These are phyloP conservation scores for Talaromyces adpressus DNA, from an alignment of 495 filamentous ascomycete species.

Conservation along the genomic window DNA sequence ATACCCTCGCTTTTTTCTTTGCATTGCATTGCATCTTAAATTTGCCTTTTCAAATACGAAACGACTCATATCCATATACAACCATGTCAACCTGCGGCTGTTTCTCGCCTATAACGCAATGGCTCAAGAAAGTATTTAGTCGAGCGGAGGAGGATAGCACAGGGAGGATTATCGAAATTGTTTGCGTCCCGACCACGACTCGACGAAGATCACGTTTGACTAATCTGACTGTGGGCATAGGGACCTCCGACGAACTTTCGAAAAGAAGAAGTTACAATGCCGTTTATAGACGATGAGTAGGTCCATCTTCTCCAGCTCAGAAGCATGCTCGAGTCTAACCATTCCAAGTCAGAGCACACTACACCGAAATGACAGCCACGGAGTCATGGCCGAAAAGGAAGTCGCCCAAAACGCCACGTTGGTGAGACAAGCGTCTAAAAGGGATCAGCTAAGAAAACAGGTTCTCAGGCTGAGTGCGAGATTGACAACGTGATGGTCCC, in stretches of 20 bases:
- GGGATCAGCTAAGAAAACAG: constrained; percentile 25
- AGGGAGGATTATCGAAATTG: constrained; percentile 28
- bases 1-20: constrained; percentile 6
- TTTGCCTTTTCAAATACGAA: background rate
- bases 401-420: constrained; percentile 19
- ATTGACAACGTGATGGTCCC: constrained; percentile 7
- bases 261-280: constrained; percentile 36
- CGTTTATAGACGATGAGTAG: constrained; percentile 39
- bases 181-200: constrained; percentile 15
- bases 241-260: constrained; percentile 39
- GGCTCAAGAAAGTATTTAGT: constrained; percentile 30
- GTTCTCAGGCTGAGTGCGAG: constrained; percentile 28
- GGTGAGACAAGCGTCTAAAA: constrained; percentile 21
- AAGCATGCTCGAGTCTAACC: constrained; percentile 20
- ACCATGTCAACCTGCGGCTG: constrained; percentile 14
- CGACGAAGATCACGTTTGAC: background rate
- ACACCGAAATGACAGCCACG: constrained; percentile 29
- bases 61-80: background rate
- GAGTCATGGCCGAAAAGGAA: constrained; percentile 25
- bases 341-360: constrained; percentile 27
- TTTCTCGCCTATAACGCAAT: constrained; percentile 32
- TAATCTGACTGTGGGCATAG: constrained; percentile 13
- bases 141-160: constrained; percentile 12
- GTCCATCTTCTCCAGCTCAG: constrained; percentile 17
- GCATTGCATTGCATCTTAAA: background rate